Conservation (phyloP, 2,329 filamentous ascomycete genomes). For the Neonectria coccinea region DNA sequence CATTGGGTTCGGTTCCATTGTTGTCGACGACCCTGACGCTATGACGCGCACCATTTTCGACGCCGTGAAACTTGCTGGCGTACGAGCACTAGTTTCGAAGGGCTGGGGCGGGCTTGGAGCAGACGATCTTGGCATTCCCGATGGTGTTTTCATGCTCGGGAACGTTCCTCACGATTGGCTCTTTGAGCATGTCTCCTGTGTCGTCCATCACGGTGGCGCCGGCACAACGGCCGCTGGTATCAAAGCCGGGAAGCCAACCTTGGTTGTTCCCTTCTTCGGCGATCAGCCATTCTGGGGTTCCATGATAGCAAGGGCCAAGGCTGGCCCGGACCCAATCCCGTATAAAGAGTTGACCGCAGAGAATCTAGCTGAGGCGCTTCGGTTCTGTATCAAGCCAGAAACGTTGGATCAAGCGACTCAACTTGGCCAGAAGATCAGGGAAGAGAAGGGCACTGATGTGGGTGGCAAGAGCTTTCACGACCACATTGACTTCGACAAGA, state of each 20-base stretch:
- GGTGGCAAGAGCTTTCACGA: constrained; percentile 78
- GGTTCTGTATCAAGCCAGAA: constrained; percentile 68
- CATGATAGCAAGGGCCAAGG: constrained; percentile 79
- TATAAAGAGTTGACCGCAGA: constrained; percentile 75
- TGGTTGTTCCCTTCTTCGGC: constrained; percentile 88
- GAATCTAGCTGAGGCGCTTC: constrained; percentile 74
- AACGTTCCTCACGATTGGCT: constrained; percentile 92
- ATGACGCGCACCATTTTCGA: constrained; percentile 80
- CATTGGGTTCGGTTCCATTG: constrained; percentile 86
- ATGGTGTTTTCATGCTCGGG: constrained; percentile 84
- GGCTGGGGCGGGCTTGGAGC: constrained; percentile 89
- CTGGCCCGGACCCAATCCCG: constrained; percentile 77
- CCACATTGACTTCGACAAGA: constrained; percentile 73
- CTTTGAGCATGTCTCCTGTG: constrained; percentile 82
- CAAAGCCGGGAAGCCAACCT: constrained; percentile 80
- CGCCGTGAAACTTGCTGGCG: constrained; percentile 72
- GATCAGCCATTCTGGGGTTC: constrained; percentile 87
- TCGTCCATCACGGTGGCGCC: constrained; percentile 89
- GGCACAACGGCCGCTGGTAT: constrained; percentile 92
- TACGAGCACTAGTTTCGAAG: constrained; percentile 85
- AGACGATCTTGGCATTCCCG: constrained; percentile 75
- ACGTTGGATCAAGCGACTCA: constrained; percentile 67
- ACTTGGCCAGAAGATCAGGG: constrained; percentile 73
- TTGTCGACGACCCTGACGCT: constrained; percentile 79
- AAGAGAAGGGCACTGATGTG: constrained; percentile 72